phyloP scores from a whole-genome alignment of 495 filamentous ascomycete genomes.

The Tricharina praecox region DNA sequence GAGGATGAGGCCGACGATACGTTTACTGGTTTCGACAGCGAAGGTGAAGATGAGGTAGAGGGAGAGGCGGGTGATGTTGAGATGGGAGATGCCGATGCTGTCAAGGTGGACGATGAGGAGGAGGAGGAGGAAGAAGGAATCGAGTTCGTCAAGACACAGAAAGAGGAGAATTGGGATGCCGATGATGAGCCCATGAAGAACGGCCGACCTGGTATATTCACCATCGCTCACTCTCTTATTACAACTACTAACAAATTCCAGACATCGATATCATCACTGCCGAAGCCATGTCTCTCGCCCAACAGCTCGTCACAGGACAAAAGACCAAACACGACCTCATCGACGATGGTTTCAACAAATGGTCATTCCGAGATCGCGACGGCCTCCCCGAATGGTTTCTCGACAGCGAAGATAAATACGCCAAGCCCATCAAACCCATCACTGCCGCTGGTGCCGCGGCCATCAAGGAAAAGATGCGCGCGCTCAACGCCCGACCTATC shows the following conservation, averaged over 20 bases:
- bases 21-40: conserved; percentile 13
- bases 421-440: conserved; percentile 68
- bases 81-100: conserved; percentile 23
- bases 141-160: conserved; percentile 38
- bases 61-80: conserved; percentile 29
- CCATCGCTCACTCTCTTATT: neutral
- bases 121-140: conserved; percentile 36
- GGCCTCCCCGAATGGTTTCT: conserved; percentile 97
- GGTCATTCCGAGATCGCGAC: conserved; percentile 74
- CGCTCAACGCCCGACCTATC: conserved; percentile 90
- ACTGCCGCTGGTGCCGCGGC: conserved; percentile 74
- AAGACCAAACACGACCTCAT: conserved; percentile 58
- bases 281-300: conserved; percentile 96
- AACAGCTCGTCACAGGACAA: conserved; percentile 72
- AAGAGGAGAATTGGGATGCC: conserved; percentile 51
- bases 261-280: conserved; percentile 98
- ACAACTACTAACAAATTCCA: conserved; percentile 29
- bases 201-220: conserved; percentile 46
- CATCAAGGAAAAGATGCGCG: conserved; percentile 88
- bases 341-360: conserved; percentile 88
- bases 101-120: conserved; percentile 28
- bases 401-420: conserved; percentile 75
- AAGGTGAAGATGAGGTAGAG: conserved; percentile 36
- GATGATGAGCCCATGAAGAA: conserved; percentile 48
- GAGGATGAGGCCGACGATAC: conserved; percentile 31